phyloP scores from a whole-genome alignment of 2,329 filamentous ascomycete genomes.

The Curvularia eragrostidis region DNA sequence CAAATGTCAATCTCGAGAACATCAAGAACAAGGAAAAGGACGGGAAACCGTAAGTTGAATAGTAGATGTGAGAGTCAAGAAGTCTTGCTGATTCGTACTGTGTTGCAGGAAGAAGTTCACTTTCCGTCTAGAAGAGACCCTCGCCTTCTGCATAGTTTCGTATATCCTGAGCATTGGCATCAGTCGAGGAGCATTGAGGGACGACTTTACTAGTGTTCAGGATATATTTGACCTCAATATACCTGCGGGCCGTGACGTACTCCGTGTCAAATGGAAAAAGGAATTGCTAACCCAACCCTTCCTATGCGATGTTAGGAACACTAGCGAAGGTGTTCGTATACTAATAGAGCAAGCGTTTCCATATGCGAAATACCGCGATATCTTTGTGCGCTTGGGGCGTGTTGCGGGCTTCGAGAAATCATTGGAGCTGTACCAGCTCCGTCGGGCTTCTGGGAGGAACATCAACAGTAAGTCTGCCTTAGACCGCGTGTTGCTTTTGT shows the following conservation, averaged over 20 bases:
- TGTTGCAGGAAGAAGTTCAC: constrained; percentile 28
- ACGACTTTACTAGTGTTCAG: constrained; percentile 23
- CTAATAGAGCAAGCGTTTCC: constrained; percentile 19
- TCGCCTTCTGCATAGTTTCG: constrained; percentile 27
- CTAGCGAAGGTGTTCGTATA: constrained; percentile 13
- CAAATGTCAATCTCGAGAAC: constrained; percentile 28
- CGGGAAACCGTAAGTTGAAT: constrained; percentile 22
- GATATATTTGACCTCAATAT: constrained; percentile 30
- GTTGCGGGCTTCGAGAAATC: constrained; percentile 23
- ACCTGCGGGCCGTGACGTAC: constrained; percentile 19
- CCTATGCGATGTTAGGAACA: constrained; percentile 22
- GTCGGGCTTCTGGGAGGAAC: constrained; percentile 23
- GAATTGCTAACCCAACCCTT: constrained; percentile 24
- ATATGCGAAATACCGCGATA: constrained; percentile 26
- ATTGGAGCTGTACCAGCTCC: constrained; percentile 27
- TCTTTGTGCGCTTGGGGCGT: constrained; percentile 25
- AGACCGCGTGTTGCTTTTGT: no score
- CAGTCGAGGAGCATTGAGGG: constrained; percentile 16
- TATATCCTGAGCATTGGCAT: constrained; percentile 24
- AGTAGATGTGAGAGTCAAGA: constrained; percentile 2
- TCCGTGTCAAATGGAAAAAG: constrained; percentile 26
- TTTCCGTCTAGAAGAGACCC: constrained; percentile 24
- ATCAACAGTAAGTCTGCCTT: constrained; percentile 26
- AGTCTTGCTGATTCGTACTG: constrained; percentile 15
- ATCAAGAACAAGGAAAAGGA: constrained; percentile 30